These are phyloP conservation scores for Neopestalotiopsis sp. DNA, from an alignment of 2,329 filamentous ascomycete species.

Conservation along the genomic window DNA sequence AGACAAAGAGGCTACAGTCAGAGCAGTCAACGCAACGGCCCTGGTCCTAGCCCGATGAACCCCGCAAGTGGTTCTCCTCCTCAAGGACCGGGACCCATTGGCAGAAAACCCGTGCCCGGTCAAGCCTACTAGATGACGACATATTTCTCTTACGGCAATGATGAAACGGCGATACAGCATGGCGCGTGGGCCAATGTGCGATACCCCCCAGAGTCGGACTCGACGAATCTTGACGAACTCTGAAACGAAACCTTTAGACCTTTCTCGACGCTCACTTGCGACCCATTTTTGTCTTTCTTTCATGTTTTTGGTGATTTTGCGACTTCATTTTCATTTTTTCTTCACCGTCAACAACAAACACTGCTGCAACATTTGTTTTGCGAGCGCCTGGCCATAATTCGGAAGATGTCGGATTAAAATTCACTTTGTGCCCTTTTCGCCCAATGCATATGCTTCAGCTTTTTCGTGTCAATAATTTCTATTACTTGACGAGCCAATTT, in stretches of 20 bases:
- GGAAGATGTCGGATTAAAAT: background rate
- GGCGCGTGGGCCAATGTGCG: slow-evolving; percentile 16
- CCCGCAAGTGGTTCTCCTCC: slow-evolving; percentile 37
- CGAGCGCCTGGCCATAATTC: background rate
- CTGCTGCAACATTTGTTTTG: background rate
- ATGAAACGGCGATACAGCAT: slow-evolving; percentile 18
- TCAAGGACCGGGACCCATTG: slow-evolving; percentile 45
- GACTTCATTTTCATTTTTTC: background rate
- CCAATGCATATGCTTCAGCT: background rate
- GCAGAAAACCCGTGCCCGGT: slow-evolving; percentile 61
- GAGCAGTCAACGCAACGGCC: slow-evolving; percentile 44
- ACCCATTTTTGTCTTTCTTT: slow-evolving; percentile 18
- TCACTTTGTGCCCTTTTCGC: background rate
- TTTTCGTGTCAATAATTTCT: slow-evolving; percentile 18
- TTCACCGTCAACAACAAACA: background rate
- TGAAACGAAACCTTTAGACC: slow-evolving; percentile 30
- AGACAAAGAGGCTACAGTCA: slow-evolving; percentile 45
- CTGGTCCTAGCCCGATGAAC: slow-evolving; percentile 53
- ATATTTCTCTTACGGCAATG: slow-evolving; percentile 4
- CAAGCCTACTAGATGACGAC: slow-evolving; percentile 48
- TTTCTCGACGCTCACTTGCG: slow-evolving; percentile 42
- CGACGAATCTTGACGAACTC: slow-evolving; percentile 35
- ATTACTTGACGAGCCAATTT: slow-evolving; percentile 1
- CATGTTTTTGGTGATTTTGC: slow-evolving; percentile 15
- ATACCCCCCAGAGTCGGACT: slow-evolving; percentile 22